These are phyloP conservation scores for Exophiala calicioides DNA, from an alignment of 2,329 filamentous ascomycete species.

Conservation along the genomic window DNA sequence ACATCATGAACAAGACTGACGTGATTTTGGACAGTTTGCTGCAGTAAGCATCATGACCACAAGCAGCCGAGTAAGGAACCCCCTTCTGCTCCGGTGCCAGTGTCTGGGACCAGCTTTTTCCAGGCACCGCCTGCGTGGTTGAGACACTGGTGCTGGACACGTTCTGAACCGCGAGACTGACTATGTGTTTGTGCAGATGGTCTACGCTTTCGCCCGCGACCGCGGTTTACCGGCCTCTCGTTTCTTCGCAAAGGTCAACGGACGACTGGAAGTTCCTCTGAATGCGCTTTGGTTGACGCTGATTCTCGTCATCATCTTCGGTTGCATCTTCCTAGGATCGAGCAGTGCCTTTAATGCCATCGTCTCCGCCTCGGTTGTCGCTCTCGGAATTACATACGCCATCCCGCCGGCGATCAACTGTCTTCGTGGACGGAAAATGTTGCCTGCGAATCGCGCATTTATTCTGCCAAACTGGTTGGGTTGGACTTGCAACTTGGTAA, in stretches of 20 bases:
- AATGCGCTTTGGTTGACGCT: slow-evolving; percentile 66
- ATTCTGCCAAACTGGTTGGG: slow-evolving; percentile 56
- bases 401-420: slow-evolving; percentile 73
- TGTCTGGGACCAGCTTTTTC: no score
- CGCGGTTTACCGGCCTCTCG: slow-evolving; percentile 54
- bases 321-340: slow-evolving; percentile 69
- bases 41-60: slow-evolving; percentile 67
- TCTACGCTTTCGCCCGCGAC: slow-evolving; percentile 67
- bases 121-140: no score
- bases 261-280: slow-evolving; percentile 62
- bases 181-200: no score
- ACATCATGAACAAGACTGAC: slow-evolving; percentile 4
- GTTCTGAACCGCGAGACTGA: no score
- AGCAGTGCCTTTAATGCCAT: slow-evolving; percentile 70
- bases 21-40: slow-evolving; percentile 57
- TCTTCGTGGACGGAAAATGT: slow-evolving; percentile 63
- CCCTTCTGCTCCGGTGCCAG: no score
- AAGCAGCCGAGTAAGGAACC: slow-evolving; percentile 58
- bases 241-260: slow-evolving; percentile 62
- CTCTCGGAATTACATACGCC: slow-evolving; percentile 70
- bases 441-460: slow-evolving; percentile 62
- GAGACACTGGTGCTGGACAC: no score
- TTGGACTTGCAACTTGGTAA: slow-evolving; percentile 61
- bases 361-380: slow-evolving; percentile 69
- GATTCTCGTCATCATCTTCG: slow-evolving; percentile 65